These are phyloP conservation scores for Microdochium nivale DNA, from an alignment of 2,329 filamentous ascomycete species.

Conservation along the genomic window DNA sequence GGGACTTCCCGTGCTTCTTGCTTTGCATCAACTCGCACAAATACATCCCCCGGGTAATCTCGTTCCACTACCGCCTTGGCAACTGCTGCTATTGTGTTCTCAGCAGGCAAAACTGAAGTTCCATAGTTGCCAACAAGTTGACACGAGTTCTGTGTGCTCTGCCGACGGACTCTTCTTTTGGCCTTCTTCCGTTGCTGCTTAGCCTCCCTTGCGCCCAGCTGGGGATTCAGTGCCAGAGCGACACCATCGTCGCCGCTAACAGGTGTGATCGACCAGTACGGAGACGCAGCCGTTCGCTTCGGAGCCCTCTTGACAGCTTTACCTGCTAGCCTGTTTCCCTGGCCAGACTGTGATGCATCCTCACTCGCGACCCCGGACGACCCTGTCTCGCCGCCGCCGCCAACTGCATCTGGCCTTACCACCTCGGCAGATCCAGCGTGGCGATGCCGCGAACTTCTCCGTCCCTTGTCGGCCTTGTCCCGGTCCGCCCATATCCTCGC, in stretches of 20 bases:
- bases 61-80: not conserved
- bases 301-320: not conserved
- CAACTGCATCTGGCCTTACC: no score
- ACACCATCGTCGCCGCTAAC: not conserved
- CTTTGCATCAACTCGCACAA: no score
- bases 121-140: not conserved
- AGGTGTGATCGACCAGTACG: slow-evolving; percentile 1
- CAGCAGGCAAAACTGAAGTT: not conserved
- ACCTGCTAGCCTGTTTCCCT: not conserved
- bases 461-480: no score
- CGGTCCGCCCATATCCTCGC: no score
- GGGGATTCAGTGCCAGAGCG: not conserved
- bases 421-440: no score
- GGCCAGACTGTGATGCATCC: no score
- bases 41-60: no score
- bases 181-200: not conserved
- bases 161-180: not conserved
- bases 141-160: not conserved
- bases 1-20: no score
- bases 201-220: not conserved
- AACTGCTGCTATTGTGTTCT: not conserved
- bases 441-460: no score
- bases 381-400: no score
- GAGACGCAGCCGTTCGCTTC: slow-evolving; percentile 1
- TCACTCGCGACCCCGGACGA: no score